Conservation (phyloP, 768 basidiomycete genomes). For the Lanmaoa rubissima region DNA sequence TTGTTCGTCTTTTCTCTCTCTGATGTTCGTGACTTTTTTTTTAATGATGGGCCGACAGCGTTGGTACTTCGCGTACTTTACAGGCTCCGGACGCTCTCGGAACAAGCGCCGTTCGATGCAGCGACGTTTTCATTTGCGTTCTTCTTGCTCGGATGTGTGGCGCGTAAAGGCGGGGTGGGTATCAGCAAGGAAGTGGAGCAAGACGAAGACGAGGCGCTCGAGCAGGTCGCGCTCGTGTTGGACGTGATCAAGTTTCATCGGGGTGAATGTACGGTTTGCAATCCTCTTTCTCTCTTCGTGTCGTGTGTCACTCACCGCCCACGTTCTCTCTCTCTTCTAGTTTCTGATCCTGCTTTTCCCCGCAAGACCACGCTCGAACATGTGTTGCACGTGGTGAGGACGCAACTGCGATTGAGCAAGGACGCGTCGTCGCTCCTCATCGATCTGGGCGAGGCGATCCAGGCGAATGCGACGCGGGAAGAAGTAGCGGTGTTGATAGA, state of each 20-base stretch:
- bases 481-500: slow-evolving; percentile 68
- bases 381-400: slow-evolving; percentile 69
- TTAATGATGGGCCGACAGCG: slow-evolving; percentile 41
- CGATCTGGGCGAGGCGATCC: slow-evolving; percentile 78
- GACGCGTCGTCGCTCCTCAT: slow-evolving; percentile 79
- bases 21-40: background rate
- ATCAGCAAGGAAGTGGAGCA: slow-evolving; percentile 22
- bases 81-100: slow-evolving; percentile 75
- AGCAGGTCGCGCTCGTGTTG: slow-evolving; percentile 71
- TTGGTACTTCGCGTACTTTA: slow-evolving; percentile 84
- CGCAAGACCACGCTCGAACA: slow-evolving; percentile 64
- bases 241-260: slow-evolving; percentile 39
- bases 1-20: slow-evolving; percentile 2
- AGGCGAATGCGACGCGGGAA: slow-evolving; percentile 53
- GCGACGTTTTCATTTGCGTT: slow-evolving; percentile 82
- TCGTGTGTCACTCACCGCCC: no score
- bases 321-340: slow-evolving; percentile 37
- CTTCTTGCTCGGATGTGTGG: slow-evolving; percentile 69
- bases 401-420: slow-evolving; percentile 79
- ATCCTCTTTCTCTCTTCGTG: no score
- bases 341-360: slow-evolving; percentile 70
- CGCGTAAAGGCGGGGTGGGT: slow-evolving; percentile 65
- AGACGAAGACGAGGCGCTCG: slow-evolving; percentile 60
- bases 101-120: slow-evolving; percentile 78
- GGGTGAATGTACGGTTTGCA: slow-evolving; percentile 32